phyloP scores from a whole-genome alignment of 495 filamentous ascomycete genomes.

The Podospora pseudocomata region DNA sequence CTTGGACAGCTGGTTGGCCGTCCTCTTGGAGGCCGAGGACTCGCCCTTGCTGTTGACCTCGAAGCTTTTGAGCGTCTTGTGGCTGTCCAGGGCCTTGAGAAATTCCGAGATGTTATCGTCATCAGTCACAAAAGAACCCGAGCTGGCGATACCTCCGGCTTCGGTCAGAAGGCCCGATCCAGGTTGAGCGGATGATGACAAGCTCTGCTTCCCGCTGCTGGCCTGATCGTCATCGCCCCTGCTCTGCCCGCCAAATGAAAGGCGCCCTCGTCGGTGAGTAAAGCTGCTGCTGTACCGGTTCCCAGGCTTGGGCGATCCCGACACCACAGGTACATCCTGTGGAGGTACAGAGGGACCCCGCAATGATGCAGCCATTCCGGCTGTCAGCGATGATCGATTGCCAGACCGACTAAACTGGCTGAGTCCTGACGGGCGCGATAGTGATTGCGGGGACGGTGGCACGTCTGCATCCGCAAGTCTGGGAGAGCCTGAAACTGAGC shows the following conservation, averaged over 20 bases:
- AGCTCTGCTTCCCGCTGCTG: slow-evolving; percentile 83
- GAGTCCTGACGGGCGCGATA: slow-evolving; percentile 47
- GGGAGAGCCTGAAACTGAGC: slow-evolving; percentile 88
- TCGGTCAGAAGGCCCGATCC: slow-evolving; percentile 81
- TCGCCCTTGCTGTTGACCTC: slow-evolving; percentile 55
- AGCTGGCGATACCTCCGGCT: slow-evolving; percentile 63
- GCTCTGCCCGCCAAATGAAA: slow-evolving; percentile 67
- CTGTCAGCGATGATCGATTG: slow-evolving; percentile 62
- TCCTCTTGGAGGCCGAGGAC: slow-evolving; percentile 54
- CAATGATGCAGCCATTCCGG: slow-evolving; percentile 62
- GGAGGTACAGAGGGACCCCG: slow-evolving; percentile 61
- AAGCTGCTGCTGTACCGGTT: slow-evolving; percentile 76
- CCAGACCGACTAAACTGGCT: slow-evolving; percentile 59
- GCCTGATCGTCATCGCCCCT: slow-evolving; percentile 77
- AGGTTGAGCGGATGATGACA: slow-evolving; percentile 80
- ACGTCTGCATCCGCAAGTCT: slow-evolving; percentile 38
- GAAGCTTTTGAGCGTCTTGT: slow-evolving; percentile 73
- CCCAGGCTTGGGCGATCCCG: slow-evolving; percentile 62
- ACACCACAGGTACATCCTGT: slow-evolving; percentile 39
- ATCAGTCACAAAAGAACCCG: slow-evolving; percentile 75
- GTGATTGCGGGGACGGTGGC: slow-evolving; percentile 59
- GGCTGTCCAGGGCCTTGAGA: slow-evolving; percentile 75
- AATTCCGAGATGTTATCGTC: slow-evolving; percentile 93
- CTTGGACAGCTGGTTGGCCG: slow-evolving; percentile 65
- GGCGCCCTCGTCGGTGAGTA: slow-evolving; percentile 66